phyloP scores from a whole-genome alignment of 2,329 filamentous ascomycete genomes.

The Penicillium glabrum region DNA sequence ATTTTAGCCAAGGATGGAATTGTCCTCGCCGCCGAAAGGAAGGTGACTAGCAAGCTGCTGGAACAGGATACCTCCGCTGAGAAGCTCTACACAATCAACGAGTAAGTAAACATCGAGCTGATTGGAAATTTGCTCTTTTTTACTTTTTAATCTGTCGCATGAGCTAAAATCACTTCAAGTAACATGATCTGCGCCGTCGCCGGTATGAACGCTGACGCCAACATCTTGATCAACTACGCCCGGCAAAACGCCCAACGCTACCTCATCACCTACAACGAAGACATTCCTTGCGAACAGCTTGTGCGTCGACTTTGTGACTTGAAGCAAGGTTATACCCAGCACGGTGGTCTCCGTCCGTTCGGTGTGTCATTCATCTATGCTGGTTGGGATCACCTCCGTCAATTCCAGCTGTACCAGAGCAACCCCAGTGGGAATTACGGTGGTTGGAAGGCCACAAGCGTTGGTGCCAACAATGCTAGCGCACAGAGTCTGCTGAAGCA shows the following conservation, averaged over 20 bases:
- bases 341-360: slow-evolving; percentile 95
- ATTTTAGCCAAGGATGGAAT: slow-evolving; percentile 98
- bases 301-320: slow-evolving; percentile 94
- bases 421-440: slow-evolving; percentile 99
- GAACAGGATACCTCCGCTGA: slow-evolving; percentile 99
- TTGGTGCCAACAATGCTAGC: slow-evolving; percentile 96
- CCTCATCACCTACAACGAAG: slow-evolving; percentile 98
- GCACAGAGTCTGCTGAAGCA: slow-evolving; percentile 97
- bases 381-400: slow-evolving; percentile 89
- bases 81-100: slow-evolving; percentile 99
- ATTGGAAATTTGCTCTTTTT: background rate
- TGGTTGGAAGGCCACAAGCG: slow-evolving; percentile 98
- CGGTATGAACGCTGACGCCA: slow-evolving; percentile 98
- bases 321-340: slow-evolving; percentile 99
- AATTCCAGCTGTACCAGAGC: slow-evolving; percentile 99
- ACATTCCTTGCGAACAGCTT: slow-evolving; percentile 98
- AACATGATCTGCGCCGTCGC: slow-evolving; percentile 99
- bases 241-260: slow-evolving; percentile 95
- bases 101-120: slow-evolving; percentile 59
- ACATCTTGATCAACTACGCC: slow-evolving; percentile 99
- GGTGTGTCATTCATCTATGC: slow-evolving; percentile 99
- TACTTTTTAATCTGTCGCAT: background rate
- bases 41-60: slow-evolving; percentile 97
- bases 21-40: slow-evolving; percentile 94
- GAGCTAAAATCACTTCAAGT: slow-evolving; percentile 51